Conservation (phyloP, 306 rosid species). For the Quillaja saponaria region DNA sequence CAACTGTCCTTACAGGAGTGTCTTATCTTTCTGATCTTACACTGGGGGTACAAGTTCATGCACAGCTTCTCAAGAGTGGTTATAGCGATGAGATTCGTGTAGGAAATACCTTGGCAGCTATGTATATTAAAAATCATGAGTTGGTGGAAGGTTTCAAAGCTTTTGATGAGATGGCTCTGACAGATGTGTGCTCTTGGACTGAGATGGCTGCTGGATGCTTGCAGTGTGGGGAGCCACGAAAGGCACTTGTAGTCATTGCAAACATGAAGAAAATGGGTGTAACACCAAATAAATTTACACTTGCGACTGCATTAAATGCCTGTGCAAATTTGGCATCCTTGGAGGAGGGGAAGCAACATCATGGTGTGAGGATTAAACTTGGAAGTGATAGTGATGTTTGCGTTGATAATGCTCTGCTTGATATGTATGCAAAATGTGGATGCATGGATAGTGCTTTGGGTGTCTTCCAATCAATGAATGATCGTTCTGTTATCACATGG, state of each 20-base stretch:
- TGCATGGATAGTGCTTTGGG: slow-evolving; percentile 53
- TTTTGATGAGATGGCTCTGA: slow-evolving; percentile 60
- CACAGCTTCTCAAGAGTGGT: slow-evolving; percentile 59
- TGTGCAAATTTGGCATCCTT: slow-evolving; percentile 63
- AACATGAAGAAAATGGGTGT: slow-evolving; percentile 50
- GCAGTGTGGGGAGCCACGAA: slow-evolving; percentile 57
- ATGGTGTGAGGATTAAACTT: slow-evolving; percentile 68
- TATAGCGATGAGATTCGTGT: slow-evolving; percentile 62
- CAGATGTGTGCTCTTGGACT: slow-evolving; percentile 77
- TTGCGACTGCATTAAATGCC: slow-evolving; percentile 69
- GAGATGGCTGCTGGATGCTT: slow-evolving; percentile 73
- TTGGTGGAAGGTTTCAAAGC: slow-evolving; percentile 61
- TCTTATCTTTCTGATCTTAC: slow-evolving; percentile 52
- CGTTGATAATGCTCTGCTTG: slow-evolving; percentile 76
- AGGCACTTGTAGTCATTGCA: slow-evolving; percentile 50
- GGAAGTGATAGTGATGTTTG: slow-evolving; percentile 63
- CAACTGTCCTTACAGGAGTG: slow-evolving; percentile 61
- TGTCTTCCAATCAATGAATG: slow-evolving; percentile 50
- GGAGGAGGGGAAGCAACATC: slow-evolving; percentile 71
- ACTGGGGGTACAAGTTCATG: slow-evolving; percentile 68
- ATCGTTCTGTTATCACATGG: slow-evolving; percentile 68
- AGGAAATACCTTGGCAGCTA: slow-evolving; percentile 63
- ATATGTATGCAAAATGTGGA: slow-evolving; percentile 87
- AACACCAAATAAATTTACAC: slow-evolving; percentile 64
- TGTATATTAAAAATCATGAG: slow-evolving; percentile 60